phyloP scores from a whole-genome alignment of 2,329 filamentous ascomycete species.

The Neopestalotiopsis sp. region DNA sequence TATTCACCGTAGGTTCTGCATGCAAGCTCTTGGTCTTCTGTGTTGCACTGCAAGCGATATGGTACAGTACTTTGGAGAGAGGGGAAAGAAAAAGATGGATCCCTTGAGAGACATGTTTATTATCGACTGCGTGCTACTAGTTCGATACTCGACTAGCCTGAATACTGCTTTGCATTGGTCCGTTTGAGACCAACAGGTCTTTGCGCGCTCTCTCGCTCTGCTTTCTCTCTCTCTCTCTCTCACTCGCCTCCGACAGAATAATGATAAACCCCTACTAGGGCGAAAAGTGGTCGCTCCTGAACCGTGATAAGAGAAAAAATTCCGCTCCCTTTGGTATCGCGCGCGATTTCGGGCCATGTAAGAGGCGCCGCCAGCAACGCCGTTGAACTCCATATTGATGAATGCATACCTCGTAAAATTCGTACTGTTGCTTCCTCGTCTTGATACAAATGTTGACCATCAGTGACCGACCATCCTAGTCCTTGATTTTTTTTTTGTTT shows the following conservation, averaged over 20 bases:
- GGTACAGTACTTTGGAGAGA: neutral
- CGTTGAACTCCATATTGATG: slow-evolving; percentile 29
- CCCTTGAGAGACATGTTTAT: neutral
- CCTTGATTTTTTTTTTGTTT: neutral
- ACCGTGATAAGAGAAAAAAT: slow-evolving; percentile 6
- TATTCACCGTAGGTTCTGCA: neutral
- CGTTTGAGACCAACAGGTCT: neutral
- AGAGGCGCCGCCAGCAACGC: slow-evolving; percentile 30
- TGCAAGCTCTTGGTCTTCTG: neutral
- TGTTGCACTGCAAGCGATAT: neutral
- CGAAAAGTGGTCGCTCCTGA: slow-evolving; percentile 16
- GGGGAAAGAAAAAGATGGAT: neutral
- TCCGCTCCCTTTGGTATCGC: slow-evolving; percentile 28
- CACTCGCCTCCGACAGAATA: slow-evolving; percentile 19
- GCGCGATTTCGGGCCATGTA: slow-evolving; percentile 20
- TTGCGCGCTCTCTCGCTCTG: slow-evolving; percentile 1
- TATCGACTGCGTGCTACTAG: neutral
- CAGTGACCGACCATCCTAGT: slow-evolving; percentile 3
- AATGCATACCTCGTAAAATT: slow-evolving; percentile 27
- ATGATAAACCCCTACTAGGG: slow-evolving; percentile 16
- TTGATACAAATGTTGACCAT: neutral
- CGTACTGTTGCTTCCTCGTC: slow-evolving; percentile 23
- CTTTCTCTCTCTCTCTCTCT: neutral
- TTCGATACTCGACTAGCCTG: neutral
- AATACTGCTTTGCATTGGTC: neutral